A percentile compares a stretch with the other conserved stretches of the same genome.
phyloP scores from a whole-genome alignment of 345 rosid species.

The Salix caprea region DNA sequence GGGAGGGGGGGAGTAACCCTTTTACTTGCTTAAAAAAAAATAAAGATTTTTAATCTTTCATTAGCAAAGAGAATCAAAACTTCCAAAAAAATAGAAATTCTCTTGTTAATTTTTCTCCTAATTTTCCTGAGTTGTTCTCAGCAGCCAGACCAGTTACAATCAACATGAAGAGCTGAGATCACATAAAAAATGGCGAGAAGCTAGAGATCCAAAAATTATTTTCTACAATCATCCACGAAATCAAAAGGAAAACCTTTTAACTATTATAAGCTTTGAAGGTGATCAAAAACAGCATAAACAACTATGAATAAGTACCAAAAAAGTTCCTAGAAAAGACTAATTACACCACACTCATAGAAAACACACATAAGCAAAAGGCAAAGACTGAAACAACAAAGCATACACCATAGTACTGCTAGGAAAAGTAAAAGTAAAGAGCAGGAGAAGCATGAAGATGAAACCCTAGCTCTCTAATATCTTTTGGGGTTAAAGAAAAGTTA shows the following conservation, averaged over 20 bases:
- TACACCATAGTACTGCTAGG: neutral
- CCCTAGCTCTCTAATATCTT: neutral
- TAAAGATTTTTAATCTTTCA: neutral
- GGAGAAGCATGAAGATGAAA: neutral
- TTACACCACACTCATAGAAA: neutral
- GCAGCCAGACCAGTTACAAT: neutral
- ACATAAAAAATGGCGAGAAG: neutral
- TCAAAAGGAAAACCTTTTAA: neutral
- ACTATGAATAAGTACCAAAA: neutral
- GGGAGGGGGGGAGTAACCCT: neutral
- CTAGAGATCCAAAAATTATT: neutral
- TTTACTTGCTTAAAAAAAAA: neutral
- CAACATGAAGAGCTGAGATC: neutral
- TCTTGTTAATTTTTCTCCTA: neutral
- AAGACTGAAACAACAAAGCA: conserved; percentile 4
- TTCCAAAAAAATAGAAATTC: neutral
- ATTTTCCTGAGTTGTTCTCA: neutral
- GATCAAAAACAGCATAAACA: neutral
- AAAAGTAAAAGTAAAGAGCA: neutral
- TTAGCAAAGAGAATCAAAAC: neutral
- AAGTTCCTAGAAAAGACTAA: neutral
- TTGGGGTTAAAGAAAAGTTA: neutral
- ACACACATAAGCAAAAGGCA: neutral
- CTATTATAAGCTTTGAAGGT: neutral
- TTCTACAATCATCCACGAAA: neutral